These are phyloP conservation scores for Auxenochlorella protothecoides DNA, from an alignment of 139 green algal species.

Conservation along the genomic window DNA sequence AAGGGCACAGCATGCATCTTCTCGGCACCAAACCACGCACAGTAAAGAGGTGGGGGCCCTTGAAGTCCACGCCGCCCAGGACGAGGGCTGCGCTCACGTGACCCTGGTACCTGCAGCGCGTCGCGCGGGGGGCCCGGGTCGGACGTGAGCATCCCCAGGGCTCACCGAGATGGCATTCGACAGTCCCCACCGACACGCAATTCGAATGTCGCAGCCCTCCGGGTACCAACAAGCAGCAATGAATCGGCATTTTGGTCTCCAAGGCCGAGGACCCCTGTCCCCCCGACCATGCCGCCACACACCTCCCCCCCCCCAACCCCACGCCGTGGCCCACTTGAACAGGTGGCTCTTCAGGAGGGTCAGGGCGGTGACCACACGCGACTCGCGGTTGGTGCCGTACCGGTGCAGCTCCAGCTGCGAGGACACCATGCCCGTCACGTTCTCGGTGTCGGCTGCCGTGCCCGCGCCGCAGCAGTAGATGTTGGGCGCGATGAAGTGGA, in stretches of 20 bases:
- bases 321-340: conserved; percentile 58
- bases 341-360: conserved; percentile 96
- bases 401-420: conserved; percentile 83
- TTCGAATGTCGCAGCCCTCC: too few relatives aligned
- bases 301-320: not conserved
- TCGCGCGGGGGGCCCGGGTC: too few relatives aligned
- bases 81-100: conserved; percentile 91
- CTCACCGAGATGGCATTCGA: too few relatives aligned
- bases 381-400: conserved; percentile 69
- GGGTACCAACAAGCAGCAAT: too few relatives aligned
- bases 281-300: not conserved
- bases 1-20: too few relatives aligned
- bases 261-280: too few relatives aligned
- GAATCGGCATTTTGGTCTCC: too few relatives aligned
- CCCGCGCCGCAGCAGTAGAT: conserved; percentile 98
- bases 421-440: conserved; percentile 94
- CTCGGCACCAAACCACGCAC: conserved; percentile 27
- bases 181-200: too few relatives aligned
- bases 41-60: conserved; percentile 92
- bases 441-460: conserved; percentile 92
- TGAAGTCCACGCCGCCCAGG: conserved; percentile 86
- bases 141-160: too few relatives aligned
- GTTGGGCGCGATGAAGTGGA: conserved; percentile 96
- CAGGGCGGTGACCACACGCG: conserved; percentile 82
- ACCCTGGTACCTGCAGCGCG: conserved; percentile 77